Percentiles rank a stretch among this genome's conserved stretches.
phyloP scores from a whole-genome alignment of 768 basidiomycete species.

The Naganishia antarctica region DNA sequence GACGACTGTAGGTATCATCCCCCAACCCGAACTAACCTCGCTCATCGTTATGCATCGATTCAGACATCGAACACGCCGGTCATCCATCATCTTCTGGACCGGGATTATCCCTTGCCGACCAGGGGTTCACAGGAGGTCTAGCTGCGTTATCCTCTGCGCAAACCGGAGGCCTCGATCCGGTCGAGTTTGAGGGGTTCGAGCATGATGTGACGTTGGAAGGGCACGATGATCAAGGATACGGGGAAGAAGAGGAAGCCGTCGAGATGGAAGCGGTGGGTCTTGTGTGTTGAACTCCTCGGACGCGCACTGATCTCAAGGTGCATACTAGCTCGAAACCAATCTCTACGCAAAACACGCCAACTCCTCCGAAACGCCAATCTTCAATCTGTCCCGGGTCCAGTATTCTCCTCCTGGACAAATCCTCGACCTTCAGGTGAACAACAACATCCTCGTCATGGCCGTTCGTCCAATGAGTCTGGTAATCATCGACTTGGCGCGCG shows the following conservation, averaged over 20 bases:
- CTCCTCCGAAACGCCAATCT: conserved; percentile 35
- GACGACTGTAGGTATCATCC: conserved; percentile 52
- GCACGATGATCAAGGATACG: conserved; percentile 18
- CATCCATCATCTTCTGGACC: conserved; percentile 53
- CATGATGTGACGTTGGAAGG: conserved; percentile 54
- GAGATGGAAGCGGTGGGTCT: conserved; percentile 54
- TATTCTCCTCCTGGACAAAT: conserved; percentile 81
- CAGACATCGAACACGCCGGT: conserved; percentile 82
- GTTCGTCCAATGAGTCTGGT: conserved; percentile 69
- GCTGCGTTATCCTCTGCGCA: too few species aligned
- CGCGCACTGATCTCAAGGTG: too few species aligned
- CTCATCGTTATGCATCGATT: neutral
- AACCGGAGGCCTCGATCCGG: conserved; percentile 54
- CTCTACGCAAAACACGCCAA: conserved; percentile 36
- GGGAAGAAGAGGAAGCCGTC: conserved; percentile 52
- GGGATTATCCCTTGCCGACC: conserved; percentile 28
- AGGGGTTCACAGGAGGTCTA: conserved; percentile 34
- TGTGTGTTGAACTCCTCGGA: too few species aligned
- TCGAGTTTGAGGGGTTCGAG: conserved; percentile 87
- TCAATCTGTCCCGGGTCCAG: conserved; percentile 59
- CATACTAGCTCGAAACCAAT: conserved; percentile 51
- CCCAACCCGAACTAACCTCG: neutral
- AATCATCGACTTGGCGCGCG: conserved; percentile 80
- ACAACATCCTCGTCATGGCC: conserved; percentile 81
- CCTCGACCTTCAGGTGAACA: conserved; percentile 73